Conservation (phyloP, 2,329 filamentous ascomycete species). For the Cytospora piceae region DNA sequence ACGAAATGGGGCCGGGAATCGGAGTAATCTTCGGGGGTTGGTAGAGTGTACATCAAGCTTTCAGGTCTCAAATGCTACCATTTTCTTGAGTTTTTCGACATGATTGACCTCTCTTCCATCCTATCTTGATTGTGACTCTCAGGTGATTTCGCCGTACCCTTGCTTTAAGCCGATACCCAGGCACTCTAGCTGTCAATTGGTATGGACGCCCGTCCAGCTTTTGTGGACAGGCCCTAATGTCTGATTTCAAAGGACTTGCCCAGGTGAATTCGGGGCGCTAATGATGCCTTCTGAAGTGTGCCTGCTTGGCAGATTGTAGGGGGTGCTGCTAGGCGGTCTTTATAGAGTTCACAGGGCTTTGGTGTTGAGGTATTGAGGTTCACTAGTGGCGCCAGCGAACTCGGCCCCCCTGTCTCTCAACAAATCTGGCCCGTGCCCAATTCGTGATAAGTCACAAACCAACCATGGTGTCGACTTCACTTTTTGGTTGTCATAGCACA, state of each 20-base stretch:
- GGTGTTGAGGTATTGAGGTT: not conserved
- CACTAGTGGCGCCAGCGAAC: not conserved
- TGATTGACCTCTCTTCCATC: not conserved
- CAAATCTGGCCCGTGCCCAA: not conserved
- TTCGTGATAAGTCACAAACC: not conserved
- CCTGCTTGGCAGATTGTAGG: not conserved
- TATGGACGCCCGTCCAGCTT: slow-evolving; percentile 10
- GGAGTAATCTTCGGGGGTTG: slow-evolving; percentile 40
- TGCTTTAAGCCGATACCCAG: not conserved
- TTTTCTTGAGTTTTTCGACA: slow-evolving; percentile 21
- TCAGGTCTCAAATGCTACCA: slow-evolving; percentile 33
- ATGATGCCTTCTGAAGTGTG: not conserved
- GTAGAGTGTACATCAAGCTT: slow-evolving; percentile 49
- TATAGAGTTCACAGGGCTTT: not conserved
- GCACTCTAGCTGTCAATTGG: not conserved
- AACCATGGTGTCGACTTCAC: not conserved
- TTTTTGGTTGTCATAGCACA: not conserved
- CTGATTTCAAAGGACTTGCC: not conserved
- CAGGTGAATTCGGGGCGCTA: not conserved
- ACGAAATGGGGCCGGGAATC: slow-evolving; percentile 19
- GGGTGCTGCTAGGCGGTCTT: not conserved
- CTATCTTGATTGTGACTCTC: not conserved
- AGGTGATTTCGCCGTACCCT: not conserved
- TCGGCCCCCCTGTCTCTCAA: not conserved
- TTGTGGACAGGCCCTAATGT: not conserved